Conservation (phyloP, 2,329 filamentous ascomycete genomes). For the Calonectria pseudoreteaudii region DNA sequence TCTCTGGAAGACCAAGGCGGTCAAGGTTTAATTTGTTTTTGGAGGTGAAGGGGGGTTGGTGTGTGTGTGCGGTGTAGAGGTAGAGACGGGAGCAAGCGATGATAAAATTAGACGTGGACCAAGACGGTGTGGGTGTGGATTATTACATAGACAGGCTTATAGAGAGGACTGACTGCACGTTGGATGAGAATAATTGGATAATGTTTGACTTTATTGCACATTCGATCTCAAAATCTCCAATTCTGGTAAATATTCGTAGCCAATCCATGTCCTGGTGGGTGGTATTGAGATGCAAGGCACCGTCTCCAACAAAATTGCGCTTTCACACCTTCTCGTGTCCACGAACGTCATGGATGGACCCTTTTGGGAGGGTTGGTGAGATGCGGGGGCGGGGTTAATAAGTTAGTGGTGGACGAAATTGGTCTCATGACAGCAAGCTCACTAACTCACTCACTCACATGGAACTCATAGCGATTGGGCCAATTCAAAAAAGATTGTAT, state of each 20-base stretch:
- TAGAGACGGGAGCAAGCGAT: neutral
- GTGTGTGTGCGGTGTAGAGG: too few species aligned
- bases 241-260: neutral
- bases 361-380: neutral
- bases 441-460: neutral
- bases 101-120: neutral
- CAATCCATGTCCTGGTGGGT: neutral
- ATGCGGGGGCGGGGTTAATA: neutral
- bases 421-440: neutral
- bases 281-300: conserved; percentile 4
- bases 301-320: neutral
- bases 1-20: conserved; percentile 40
- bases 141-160: neutral
- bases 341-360: neutral
- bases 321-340: too few species aligned
- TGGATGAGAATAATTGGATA: conserved; percentile 6
- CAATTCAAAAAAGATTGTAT: conserved; percentile 16
- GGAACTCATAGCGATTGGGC: neutral
- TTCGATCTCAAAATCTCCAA: neutral
- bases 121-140: neutral
- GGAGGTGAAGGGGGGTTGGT: neutral
- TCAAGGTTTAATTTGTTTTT: neutral
- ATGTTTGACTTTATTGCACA: neutral
- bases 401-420: neutral
- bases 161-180: neutral